Evolutionary conservation across 495 filamentous ascomycete genomes (phyloP).

Genomic region (Rhypophila decipiens): DNA sequence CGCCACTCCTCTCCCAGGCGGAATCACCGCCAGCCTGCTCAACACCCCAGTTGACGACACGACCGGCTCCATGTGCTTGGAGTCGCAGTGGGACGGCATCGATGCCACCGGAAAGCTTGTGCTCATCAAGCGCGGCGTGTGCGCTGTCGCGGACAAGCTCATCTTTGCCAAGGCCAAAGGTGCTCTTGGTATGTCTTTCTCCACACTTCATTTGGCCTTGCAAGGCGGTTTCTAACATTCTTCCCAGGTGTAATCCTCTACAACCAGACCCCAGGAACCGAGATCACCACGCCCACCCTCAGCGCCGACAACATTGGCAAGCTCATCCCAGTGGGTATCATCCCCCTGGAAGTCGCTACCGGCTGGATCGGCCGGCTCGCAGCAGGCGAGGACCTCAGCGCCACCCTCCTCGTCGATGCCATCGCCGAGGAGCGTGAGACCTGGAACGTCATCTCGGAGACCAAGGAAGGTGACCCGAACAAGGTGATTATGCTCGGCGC

Average conservation of each 20-base stretch:
- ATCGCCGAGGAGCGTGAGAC: constrained; percentile 42
- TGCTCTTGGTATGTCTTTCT: constrained; percentile 48
- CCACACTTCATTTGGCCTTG: not conserved
- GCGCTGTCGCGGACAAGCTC: constrained; percentile 55
- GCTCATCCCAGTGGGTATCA: constrained; percentile 24
- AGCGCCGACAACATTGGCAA: constrained; percentile 21
- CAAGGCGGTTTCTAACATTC: not conserved
- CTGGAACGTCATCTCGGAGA: constrained; percentile 61
- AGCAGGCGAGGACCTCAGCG: constrained; percentile 22
- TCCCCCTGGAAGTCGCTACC: constrained; percentile 41
- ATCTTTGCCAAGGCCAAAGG: constrained; percentile 51
- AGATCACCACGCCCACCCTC: constrained; percentile 43
- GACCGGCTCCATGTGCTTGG: constrained; percentile 29
- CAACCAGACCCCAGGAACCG: constrained; percentile 51
- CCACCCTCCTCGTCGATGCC: constrained; percentile 27
- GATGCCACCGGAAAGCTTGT: constrained; percentile 51
- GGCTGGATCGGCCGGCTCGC: constrained; percentile 36
- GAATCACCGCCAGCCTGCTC: constrained; percentile 14
- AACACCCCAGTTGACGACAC: constrained; percentile 24
- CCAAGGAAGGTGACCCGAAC: constrained; percentile 57
- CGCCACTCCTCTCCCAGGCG: constrained; percentile 13
- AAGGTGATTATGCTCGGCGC: constrained; percentile 59
- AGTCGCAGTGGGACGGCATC: constrained; percentile 29
- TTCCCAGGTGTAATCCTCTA: constrained; percentile 39
- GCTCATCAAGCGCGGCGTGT: constrained; percentile 56